These are phyloP conservation scores for Balansia obtecta DNA, from an alignment of 2,329 filamentous ascomycete species.

Conservation along the genomic window DNA sequence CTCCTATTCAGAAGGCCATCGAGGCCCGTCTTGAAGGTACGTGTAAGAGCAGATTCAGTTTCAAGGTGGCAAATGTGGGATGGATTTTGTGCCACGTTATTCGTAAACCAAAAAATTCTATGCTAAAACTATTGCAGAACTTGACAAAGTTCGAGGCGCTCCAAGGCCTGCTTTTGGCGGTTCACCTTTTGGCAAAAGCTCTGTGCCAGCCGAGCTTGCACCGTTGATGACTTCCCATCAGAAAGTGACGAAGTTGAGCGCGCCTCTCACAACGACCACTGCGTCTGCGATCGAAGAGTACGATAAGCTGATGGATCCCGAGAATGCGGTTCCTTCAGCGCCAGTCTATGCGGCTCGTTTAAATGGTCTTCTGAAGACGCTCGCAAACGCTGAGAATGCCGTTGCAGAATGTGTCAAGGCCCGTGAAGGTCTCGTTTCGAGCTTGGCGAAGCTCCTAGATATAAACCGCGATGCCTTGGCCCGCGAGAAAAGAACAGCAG, in stretches of 20 bases:
- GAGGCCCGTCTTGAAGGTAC: conserved; percentile 69
- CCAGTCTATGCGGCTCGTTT: conserved; percentile 87
- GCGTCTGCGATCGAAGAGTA: conserved; percentile 70
- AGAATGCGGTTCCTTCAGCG: conserved; percentile 57
- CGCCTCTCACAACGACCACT: conserved; percentile 53
- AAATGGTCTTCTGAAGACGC: conserved; percentile 75
- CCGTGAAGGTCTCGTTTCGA: conserved; percentile 62
- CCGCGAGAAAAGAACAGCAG: conserved; percentile 54
- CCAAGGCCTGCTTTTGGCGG: conserved; percentile 38
- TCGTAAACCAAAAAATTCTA: not conserved
- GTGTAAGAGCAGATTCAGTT: conserved; percentile 10
- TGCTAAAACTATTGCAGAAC: conserved; percentile 30
- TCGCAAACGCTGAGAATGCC: conserved; percentile 79
- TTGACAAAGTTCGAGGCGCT: conserved; percentile 47
- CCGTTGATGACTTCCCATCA: conserved; percentile 65
- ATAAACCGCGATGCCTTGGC: conserved; percentile 57
- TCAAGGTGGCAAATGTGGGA: too few relatives aligned
- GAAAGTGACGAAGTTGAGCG: conserved; percentile 58
- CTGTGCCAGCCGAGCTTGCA: conserved; percentile 64
- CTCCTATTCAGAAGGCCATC: conserved; percentile 65
- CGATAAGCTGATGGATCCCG: conserved; percentile 66
- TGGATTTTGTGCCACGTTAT: too few relatives aligned
- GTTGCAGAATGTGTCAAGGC: conserved; percentile 85
- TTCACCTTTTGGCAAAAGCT: conserved; percentile 45
- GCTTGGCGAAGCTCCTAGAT: conserved; percentile 70